Percentiles rank a stretch among this genome's conserved stretches.
These are phyloP conservation scores for Ocimum tenuiflorum DNA, from an alignment of 257 asterid species.

Conservation along the genomic window DNA sequence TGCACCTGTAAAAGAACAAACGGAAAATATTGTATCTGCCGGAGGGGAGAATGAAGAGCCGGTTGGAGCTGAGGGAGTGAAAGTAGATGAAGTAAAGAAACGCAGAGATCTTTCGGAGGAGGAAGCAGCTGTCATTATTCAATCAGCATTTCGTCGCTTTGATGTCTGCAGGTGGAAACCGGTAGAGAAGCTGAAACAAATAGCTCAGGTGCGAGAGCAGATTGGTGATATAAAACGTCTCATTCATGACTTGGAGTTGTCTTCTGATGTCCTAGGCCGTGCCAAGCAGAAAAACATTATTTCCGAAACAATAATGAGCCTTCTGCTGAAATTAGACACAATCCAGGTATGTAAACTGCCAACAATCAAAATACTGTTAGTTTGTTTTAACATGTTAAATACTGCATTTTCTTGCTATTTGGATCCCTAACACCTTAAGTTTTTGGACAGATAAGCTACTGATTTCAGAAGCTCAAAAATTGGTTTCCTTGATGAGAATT, in stretches of 20 bases:
- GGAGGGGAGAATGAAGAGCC: slow-evolving; percentile 16
- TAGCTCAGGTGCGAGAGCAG: slow-evolving; percentile 43
- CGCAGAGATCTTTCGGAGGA: slow-evolving; percentile 27
- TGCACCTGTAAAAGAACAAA: not conserved
- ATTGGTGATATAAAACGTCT: slow-evolving; percentile 27
- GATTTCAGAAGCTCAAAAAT: no score
- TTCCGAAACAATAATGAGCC: slow-evolving; percentile 52
- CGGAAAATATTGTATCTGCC: slow-evolving; percentile 20
- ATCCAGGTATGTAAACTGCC: slow-evolving; percentile 47
- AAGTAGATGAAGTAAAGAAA: slow-evolving; percentile 8
- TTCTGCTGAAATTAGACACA: slow-evolving; percentile 51
- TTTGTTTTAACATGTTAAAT: not conserved
- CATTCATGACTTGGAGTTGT: slow-evolving; percentile 39
- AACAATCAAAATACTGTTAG: not conserved
- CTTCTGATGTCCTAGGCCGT: slow-evolving; percentile 20
- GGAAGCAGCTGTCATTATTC: slow-evolving; percentile 62
- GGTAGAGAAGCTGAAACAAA: slow-evolving; percentile 51
- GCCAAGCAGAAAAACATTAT: slow-evolving; percentile 33
- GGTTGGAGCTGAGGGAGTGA: not conserved
- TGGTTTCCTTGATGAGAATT: no score
- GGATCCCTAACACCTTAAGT: not conserved
- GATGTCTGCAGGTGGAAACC: slow-evolving; percentile 58
- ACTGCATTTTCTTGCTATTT: not conserved
- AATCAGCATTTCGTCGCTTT: slow-evolving; percentile 66
- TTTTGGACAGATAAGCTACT: not conserved